Percentiles rank a stretch among this genome's conserved stretches.
phyloP scores from a whole-genome alignment of 176 grass and related monocot species.

The Ampelocalamus luodianensis region DNA sequence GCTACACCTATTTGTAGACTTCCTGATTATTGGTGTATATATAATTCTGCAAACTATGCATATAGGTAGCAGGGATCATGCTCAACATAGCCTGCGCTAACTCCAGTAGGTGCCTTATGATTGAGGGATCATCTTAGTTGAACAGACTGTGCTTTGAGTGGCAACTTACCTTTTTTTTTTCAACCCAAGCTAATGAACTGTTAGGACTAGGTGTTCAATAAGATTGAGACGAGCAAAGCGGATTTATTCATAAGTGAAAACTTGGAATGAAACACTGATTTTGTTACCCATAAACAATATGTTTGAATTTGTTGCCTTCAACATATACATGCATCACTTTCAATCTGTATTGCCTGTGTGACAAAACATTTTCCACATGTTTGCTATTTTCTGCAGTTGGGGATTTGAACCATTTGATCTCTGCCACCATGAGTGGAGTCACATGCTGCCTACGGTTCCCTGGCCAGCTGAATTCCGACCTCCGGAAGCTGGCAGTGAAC shows the following conservation, averaged over 20 bases:
- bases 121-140: neutral
- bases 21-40: neutral
- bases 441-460: slow-evolving; percentile 85
- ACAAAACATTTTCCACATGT: neutral
- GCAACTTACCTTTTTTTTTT: neutral
- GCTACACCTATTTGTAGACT: neutral
- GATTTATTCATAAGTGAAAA: neutral
- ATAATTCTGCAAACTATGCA: neutral
- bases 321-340: neutral
- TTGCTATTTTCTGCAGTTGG: slow-evolving; percentile 66
- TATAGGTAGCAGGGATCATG: neutral
- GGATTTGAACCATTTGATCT: slow-evolving; percentile 86
- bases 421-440: slow-evolving; percentile 85
- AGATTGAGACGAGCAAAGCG: neutral
- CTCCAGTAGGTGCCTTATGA: neutral
- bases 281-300: neutral
- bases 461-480: slow-evolving; percentile 78
- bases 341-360: neutral
- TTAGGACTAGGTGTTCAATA: neutral
- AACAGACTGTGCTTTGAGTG: neutral
- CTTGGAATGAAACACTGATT: neutral
- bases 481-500: slow-evolving; percentile 78
- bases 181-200: neutral
- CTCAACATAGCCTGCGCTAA: slow-evolving; percentile 2
- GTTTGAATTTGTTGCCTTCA: neutral